Evolutionary conservation across 176 grass and related monocot species (phyloP).

Genomic region (Oryza glaberrima): DNA sequence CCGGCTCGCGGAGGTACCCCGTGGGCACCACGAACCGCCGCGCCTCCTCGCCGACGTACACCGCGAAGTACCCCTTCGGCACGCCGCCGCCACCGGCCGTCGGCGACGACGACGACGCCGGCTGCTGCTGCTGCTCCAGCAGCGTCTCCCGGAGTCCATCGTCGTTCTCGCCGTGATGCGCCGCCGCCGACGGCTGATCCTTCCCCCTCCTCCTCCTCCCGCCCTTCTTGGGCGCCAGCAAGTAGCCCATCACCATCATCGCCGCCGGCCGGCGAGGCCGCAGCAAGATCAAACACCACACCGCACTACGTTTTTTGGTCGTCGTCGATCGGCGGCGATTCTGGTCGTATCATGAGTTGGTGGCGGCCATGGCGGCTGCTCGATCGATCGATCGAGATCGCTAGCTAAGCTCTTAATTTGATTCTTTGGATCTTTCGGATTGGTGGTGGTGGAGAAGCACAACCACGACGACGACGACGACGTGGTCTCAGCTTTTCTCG

Average conservation of each 20-base stretch:
- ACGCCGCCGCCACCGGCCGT: background rate
- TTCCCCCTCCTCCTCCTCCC: background rate
- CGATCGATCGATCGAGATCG: background rate
- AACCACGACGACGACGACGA: background rate
- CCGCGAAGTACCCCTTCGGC: slow-evolving; percentile 68
- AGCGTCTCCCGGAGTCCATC: slow-evolving; percentile 41
- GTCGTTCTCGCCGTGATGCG: background rate
- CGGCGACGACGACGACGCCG: background rate
- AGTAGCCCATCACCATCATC: slow-evolving; percentile 62
- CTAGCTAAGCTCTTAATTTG: background rate
- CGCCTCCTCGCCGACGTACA: slow-evolving; percentile 61
- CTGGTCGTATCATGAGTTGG: background rate
- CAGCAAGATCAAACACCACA: background rate
- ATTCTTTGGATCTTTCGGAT: background rate
- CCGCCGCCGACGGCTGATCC: background rate
- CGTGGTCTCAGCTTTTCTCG: slow-evolving; percentile 21
- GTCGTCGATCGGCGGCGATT: background rate
- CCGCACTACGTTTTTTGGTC: background rate
- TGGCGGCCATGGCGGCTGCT: slow-evolving; percentile 21
- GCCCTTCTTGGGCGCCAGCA: slow-evolving; percentile 25
- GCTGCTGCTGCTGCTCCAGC: slow-evolving; percentile 24
- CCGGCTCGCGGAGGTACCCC: slow-evolving; percentile 50
- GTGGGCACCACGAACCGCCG: slow-evolving; percentile 67
- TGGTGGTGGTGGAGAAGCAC: slow-evolving; percentile 23
- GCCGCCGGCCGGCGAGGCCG: background rate